Evolutionary conservation across 1,139 yeast genomes (phyloP), one percentile per base, ranked within the genome.

Genomic region (Tardiomyces digboiensis): DNA sequence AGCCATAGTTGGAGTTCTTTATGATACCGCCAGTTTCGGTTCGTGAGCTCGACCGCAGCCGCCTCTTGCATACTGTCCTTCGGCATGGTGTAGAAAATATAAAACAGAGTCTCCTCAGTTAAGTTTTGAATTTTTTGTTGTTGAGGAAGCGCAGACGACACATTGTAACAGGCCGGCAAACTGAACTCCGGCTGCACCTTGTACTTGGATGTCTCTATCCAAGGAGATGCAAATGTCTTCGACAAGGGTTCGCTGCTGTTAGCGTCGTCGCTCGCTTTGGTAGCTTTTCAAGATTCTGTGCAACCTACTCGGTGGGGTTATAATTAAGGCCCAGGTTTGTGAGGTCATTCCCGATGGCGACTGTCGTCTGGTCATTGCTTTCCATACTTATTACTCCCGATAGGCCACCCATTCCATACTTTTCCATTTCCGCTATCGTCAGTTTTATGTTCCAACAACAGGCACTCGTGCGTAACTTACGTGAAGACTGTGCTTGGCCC

Each of bases 11-110:
- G 94, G 47, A 91, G 75, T 50, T 87, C 95, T 65, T 89, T 91
- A 65, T 93, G 98, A 59, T 86, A 93, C 52, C 98, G 76, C 99
- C 99, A 93, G 65, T 89, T 91, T 54, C 98, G 75, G 49, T 81
- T 81, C 38, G 74, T 71, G 56, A 93, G 74, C 62, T 91, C 98
- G 47, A 91, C 74, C 1, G 97, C 95, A 2, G 95, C 94, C 47
- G 87, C 75, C 62, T 93, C 98, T 63, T 93, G 99, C 63, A 91
- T 70, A 4, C 88, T 80, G 59, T 93, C 97, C 48, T 91, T 78
- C 7, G 98, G 96, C 70, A 82, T 87, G 56, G 94, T 85, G 66
- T 93, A 93, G 62, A 93, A 93, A 26, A 93, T 82, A 64, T 84
- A 91, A 61, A 93, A 93, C 43, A 93, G 70, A 1, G 97, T 91